Conservation (phyloP, 1,139 yeast species). For the Suhomyces bokatorum region DNA sequence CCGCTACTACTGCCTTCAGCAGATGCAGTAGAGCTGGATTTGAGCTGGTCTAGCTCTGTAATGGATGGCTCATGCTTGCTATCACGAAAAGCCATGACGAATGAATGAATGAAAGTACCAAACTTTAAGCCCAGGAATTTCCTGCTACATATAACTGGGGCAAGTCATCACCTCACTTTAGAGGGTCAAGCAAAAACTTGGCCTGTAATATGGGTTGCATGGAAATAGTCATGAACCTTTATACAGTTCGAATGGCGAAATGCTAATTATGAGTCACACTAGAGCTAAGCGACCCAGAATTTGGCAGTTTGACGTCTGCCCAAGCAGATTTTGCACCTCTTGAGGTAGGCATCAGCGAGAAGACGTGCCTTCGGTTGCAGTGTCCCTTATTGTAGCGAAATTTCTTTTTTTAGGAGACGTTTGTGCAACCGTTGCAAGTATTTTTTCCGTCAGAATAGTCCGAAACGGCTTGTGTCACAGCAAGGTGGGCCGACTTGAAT, state of each 20-base stretch:
- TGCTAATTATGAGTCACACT: constrained; percentile 9
- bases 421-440: background rate
- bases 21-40: constrained; percentile 13
- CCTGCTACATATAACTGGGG: constrained; percentile 7
- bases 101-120: background rate
- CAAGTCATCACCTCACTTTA: constrained; percentile 8
- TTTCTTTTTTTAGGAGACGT: constrained; percentile 4
- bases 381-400: constrained; percentile 1
- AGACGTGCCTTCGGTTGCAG: constrained; percentile 5
- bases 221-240: constrained; percentile 4
- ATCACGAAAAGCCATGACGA: constrained; percentile 1
- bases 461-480: background rate
- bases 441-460: constrained; percentile 2
- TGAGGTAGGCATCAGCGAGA: constrained; percentile 10
- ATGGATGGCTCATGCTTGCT: constrained; percentile 9
- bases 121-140: constrained; percentile 1
- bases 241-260: constrained; percentile 10
- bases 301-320: background rate
- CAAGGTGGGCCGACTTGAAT: no score
- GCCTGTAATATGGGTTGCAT: background rate
- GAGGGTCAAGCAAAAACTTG: background rate
- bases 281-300: constrained; percentile 2
- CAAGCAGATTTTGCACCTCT: constrained; percentile 7
- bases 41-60: constrained; percentile 15
- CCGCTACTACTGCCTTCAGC: constrained; percentile 10